phyloP scores from a whole-genome alignment of 2,329 filamentous ascomycete genomes.

The Nectriaceae sp. region DNA sequence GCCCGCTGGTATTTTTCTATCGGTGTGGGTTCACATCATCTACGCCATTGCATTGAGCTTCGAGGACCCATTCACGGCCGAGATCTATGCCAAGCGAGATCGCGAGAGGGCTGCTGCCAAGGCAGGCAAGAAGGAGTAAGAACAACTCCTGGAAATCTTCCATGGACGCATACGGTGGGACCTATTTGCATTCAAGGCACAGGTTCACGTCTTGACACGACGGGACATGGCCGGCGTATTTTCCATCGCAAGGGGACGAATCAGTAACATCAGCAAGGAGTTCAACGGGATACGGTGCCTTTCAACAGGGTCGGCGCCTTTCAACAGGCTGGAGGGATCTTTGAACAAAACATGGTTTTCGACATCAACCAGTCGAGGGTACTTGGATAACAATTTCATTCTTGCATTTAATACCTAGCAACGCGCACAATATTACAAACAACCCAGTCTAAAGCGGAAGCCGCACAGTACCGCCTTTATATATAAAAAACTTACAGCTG shows the following conservation, averaged over 20 bases:
- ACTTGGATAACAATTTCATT: neutral
- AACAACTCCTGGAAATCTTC: slow-evolving; percentile 1
- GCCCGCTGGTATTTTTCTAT: slow-evolving; percentile 81
- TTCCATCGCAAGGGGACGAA: slow-evolving; percentile 13
- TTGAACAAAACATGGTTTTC: slow-evolving; percentile 22
- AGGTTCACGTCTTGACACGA: no score
- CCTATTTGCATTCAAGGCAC: slow-evolving; percentile 3
- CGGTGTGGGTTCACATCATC: slow-evolving; percentile 70
- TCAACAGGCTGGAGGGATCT: slow-evolving; percentile 30
- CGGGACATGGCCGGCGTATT: slow-evolving; percentile 1
- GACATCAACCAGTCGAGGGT: slow-evolving; percentile 18
- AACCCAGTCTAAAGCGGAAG: no score
- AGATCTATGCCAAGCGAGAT: slow-evolving; percentile 88
- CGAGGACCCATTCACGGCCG: slow-evolving; percentile 93
- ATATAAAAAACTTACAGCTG: no score
- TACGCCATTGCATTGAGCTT: slow-evolving; percentile 81
- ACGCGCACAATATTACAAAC: neutral
- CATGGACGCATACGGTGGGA: slow-evolving; percentile 12
- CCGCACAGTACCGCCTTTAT: no score
- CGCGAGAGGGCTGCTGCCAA: slow-evolving; percentile 54
- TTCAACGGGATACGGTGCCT: slow-evolving; percentile 16
- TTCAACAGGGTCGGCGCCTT: slow-evolving; percentile 16
- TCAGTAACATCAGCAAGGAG: slow-evolving; percentile 15
- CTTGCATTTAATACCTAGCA: slow-evolving; percentile 18
- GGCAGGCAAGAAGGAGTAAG: slow-evolving; percentile 57